These are phyloP conservation scores for Monilinia fructicola DNA, from an alignment of 2,329 filamentous ascomycete genomes.

Conservation along the genomic window DNA sequence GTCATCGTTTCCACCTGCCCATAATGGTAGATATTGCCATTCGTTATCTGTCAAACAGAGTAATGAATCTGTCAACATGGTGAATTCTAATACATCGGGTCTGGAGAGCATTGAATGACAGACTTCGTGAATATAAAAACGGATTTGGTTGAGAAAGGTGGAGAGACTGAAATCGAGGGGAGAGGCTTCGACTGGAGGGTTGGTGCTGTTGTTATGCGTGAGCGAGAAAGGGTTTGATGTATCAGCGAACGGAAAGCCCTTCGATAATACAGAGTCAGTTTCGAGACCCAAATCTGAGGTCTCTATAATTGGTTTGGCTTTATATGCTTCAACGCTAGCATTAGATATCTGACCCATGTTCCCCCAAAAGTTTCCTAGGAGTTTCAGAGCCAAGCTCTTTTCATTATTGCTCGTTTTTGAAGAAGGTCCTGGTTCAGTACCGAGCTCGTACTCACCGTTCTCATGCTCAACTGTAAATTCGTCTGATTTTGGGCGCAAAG, in stretches of 20 bases:
- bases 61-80: conserved; percentile 44
- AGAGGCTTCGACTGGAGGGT: background rate
- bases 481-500: background rate
- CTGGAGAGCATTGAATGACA: conserved; percentile 22
- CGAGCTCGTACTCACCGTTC: background rate
- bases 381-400: background rate
- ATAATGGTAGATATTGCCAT: conserved; percentile 62
- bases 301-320: background rate
- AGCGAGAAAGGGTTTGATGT: background rate
- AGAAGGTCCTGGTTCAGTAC: background rate
- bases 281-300: background rate
- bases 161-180: conserved; percentile 25
- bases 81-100: conserved; percentile 16
- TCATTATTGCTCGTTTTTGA: background rate
- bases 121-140: conserved; percentile 1
- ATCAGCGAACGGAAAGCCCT: background rate
- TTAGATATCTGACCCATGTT: background rate
- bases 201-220: background rate
- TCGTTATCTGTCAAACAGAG: conserved; percentile 57
- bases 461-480: background rate
- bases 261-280: background rate
- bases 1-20: conserved; percentile 60
- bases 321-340: background rate
- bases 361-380: background rate
- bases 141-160: conserved; percentile 25